Evolutionary conservation across 2,329 filamentous ascomycete species (phyloP).

Genomic region (Cladosporium oxysporum): DNA sequence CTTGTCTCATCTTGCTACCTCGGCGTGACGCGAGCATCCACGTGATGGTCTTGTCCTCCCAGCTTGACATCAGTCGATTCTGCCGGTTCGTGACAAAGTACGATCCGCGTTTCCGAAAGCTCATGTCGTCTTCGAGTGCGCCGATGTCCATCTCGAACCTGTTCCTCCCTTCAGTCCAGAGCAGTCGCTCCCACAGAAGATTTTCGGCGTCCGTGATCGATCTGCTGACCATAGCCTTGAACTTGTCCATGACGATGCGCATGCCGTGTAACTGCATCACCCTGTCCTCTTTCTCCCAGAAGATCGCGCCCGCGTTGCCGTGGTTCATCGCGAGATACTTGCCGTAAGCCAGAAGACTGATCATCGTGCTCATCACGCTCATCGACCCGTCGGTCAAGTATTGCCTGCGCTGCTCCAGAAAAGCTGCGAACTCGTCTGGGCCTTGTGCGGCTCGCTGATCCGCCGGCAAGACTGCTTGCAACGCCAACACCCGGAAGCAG

Average conservation of each 20-base stretch:
- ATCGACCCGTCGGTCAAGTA: neutral
- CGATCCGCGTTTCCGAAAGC: neutral
- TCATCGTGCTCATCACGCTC: neutral
- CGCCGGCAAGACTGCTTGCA: neutral
- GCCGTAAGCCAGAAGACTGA: conserved; percentile 3
- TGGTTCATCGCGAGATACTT: neutral
- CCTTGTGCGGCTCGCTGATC: neutral
- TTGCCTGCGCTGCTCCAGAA: neutral
- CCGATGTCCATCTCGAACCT: neutral
- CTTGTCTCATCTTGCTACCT: neutral
- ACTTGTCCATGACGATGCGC: neutral
- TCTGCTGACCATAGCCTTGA: neutral
- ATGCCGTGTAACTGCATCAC: neutral
- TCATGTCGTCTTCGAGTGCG: neutral
- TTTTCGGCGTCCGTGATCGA: neutral
- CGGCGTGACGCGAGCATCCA: neutral
- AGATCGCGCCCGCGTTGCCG: neutral
- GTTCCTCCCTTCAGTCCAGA: neutral
- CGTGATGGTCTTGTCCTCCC: neutral
- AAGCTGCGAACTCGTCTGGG: neutral
- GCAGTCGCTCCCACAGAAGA: neutral
- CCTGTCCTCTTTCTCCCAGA: neutral
- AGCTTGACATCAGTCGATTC: neutral
- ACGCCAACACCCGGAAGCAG: neutral
- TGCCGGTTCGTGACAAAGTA: neutral